Evolutionary conservation across 1,139 yeast genomes (phyloP), one percentile per base, ranked within the genome.

Genomic region (Groenewaldozyma sp.): DNA sequence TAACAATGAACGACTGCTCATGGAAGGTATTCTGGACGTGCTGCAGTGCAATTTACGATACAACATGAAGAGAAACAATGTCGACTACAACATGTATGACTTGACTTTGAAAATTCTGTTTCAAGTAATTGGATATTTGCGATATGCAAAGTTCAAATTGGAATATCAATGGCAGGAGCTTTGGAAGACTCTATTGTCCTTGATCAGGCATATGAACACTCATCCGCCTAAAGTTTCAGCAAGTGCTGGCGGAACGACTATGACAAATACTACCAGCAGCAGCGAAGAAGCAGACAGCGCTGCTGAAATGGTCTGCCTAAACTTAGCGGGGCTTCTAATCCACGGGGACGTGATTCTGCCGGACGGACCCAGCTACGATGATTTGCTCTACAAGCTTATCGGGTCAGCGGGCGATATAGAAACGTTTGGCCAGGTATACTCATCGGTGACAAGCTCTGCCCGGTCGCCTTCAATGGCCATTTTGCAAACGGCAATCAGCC

Each of bases 141-240:
- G 55, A 20, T 34, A 42, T 9, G 24, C 43, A 22, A 48, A 47
- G 22, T 38, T 41, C 2, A 39, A 51, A n/a, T 35, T 57, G 22
- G 42, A 43, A 9, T 64, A 64, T 42, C 58, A 60, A 42, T 65
- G 70, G 70, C 43, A 53, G 11, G 66, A 63, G 38, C 48, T 65
- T 27, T 64, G 67, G 66, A 53, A 51, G 37, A 53, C 65, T 2
- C 39, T 62, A n/a, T 37, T 59, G 18, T 54, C 56, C 3, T 41
- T 60, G 2, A 36, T 56, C 10, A 47, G 50, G 35, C 62, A 50
- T 37, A 42, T 54, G 38, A 51, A 45, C 41, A 41, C 53, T 13
- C 51, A 51, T 34, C 45, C 50, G 6, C 47, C 54, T n/a, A 37
- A 35, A 24, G 18, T 26, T 18, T 16, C 21, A 20, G 13, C 34